phyloP scores from a whole-genome alignment of 371 early-diverging fungal species.

The Syncephalastrum racemosum region DNA sequence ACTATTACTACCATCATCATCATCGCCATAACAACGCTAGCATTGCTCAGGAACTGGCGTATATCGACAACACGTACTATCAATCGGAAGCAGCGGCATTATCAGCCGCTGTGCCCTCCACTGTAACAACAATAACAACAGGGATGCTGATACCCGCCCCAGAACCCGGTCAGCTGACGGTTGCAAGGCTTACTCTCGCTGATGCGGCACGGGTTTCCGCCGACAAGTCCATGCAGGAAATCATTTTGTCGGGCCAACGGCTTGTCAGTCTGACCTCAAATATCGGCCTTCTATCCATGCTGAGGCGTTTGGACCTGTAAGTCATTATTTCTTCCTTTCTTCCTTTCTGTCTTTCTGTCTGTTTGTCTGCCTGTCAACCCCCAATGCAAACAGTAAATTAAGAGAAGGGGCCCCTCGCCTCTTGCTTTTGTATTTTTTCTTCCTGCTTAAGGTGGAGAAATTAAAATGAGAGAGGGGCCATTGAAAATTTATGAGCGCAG shows the following conservation, averaged over 20 bases:
- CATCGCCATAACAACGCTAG: slow-evolving; percentile 2
- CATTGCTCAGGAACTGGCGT: slow-evolving; percentile 29
- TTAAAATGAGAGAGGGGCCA: slow-evolving; percentile 1
- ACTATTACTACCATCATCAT: neutral
- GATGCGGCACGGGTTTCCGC: neutral
- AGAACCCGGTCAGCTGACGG: too few relatives aligned
- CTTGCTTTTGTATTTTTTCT: too few relatives aligned
- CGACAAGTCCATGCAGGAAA: slow-evolving; percentile 21
- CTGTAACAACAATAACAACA: slow-evolving; percentile 10
- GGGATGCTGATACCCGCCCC: too few relatives aligned
- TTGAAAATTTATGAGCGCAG: neutral
- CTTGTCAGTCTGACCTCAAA: slow-evolving; percentile 22
- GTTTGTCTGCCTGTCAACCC: neutral
- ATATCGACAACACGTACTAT: slow-evolving; percentile 44
- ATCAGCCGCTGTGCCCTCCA: neutral
- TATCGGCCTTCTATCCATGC: slow-evolving; percentile 16
- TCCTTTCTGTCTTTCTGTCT: too few relatives aligned
- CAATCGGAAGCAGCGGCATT: too few relatives aligned
- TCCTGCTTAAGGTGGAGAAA: neutral
- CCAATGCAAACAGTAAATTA: too few relatives aligned
- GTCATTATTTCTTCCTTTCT: slow-evolving; percentile 5
- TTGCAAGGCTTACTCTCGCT: slow-evolving; percentile 10
- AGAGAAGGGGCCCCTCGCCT: too few relatives aligned
- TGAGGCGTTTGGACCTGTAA: slow-evolving; percentile 24
- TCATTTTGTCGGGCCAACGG: slow-evolving; percentile 15